Evolutionary conservation across 306 rosid genomes (phyloP).

Genomic region (Erythrophleum fordii): DNA sequence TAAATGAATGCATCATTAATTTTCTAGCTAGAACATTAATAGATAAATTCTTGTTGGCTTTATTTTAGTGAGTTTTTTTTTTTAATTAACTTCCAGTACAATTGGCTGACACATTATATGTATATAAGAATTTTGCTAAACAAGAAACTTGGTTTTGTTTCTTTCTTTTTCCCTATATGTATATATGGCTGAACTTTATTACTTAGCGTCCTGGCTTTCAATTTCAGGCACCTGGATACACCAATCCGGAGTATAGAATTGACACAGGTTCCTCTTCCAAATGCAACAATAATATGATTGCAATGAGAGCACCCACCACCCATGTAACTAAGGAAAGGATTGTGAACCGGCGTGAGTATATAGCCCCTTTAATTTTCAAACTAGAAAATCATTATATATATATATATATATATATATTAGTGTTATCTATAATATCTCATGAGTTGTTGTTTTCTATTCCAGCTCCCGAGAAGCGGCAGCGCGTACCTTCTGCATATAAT

Average conservation of each 20-base stretch:
- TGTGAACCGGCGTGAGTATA: constrained; percentile 76
- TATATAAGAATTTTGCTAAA: not conserved
- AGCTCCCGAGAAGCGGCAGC: constrained; percentile 99
- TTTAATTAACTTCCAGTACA: not conserved
- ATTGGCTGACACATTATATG: not conserved
- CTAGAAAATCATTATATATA: not conserved
- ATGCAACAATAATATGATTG: constrained; percentile 75
- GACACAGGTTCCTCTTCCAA: constrained; percentile 80
- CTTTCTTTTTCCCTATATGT: not conserved
- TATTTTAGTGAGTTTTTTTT: not conserved
- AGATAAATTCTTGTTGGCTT: not conserved
- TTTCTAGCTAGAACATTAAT: not conserved
- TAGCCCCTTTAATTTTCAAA: not conserved
- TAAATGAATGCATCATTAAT: not conserved
- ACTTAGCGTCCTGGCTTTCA: not conserved
- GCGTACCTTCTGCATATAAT: constrained; percentile 99
- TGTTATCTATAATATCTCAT: constrained; percentile 20
- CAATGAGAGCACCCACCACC: constrained; percentile 64
- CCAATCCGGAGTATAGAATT: constrained; percentile 63
- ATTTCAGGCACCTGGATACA: constrained; percentile 55
- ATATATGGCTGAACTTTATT: not conserved
- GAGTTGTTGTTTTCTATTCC: constrained; percentile 75
- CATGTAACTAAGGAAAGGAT: constrained; percentile 64
- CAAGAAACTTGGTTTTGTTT: not conserved
- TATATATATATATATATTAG: not conserved